phyloP scores from a whole-genome alignment of 306 rosid genomes.

The Fragaria iinumae region DNA sequence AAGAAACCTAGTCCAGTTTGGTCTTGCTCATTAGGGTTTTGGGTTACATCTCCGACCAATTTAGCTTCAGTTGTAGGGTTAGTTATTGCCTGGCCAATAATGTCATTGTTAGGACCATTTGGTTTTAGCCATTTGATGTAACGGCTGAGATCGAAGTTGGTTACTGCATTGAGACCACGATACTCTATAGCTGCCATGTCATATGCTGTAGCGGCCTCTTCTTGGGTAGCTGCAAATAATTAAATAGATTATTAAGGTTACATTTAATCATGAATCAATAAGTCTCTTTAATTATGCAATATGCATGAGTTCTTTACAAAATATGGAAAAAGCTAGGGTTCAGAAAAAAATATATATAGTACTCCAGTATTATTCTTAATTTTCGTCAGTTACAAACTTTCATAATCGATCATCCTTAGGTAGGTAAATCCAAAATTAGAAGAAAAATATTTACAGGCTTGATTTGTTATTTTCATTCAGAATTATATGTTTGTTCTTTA shows the following conservation, averaged over 20 bases:
- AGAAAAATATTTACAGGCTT: not conserved
- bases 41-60: not conserved
- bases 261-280: not conserved
- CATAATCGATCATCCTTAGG: not conserved
- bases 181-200: conserved; percentile 48
- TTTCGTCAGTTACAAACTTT: not conserved
- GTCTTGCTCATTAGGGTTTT: conserved; percentile 21
- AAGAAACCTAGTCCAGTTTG: conserved; percentile 25
- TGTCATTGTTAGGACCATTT: conserved; percentile 13
- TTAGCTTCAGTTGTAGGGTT: conserved; percentile 14
- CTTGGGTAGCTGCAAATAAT: conserved; percentile 36
- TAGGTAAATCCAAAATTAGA: not conserved
- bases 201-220: conserved; percentile 46
- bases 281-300: not conserved
- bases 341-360: too few species aligned
- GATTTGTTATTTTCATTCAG: not conserved
- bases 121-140: conserved; percentile 50
- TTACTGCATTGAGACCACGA: conserved; percentile 47
- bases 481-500: not conserved
- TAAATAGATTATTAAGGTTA: not conserved
- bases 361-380: not conserved
- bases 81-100: not conserved
- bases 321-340: too few species aligned
- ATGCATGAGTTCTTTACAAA: too few species aligned
- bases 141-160: conserved; percentile 46